Percentiles rank a stretch among this genome's conserved stretches.
These are phyloP conservation scores for Graphiopsis chlorocephala DNA, from an alignment of 2,329 filamentous ascomycete species.

Conservation along the genomic window DNA sequence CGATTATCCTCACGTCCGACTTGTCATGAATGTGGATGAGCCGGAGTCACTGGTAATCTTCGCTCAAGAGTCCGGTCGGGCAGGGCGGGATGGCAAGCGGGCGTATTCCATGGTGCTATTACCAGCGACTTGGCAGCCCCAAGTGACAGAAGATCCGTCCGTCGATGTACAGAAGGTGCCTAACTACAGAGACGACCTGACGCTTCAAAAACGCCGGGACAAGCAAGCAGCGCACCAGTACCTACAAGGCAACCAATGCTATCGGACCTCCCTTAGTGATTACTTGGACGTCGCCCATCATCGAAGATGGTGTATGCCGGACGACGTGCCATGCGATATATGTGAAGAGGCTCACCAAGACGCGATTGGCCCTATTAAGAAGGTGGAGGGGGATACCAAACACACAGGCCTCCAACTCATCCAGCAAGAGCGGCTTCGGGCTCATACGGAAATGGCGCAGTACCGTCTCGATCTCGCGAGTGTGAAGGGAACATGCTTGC, in stretches of 20 bases:
- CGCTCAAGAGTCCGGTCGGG: conserved; percentile 15
- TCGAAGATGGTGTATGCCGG: conserved; percentile 12
- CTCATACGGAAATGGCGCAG: not conserved
- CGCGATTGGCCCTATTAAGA: not conserved
- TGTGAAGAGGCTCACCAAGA: not conserved
- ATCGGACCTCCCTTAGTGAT: conserved; percentile 8
- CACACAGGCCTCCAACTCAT: not conserved
- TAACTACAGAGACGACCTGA: not conserved
- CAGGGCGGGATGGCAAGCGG: not conserved
- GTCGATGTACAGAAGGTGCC: not conserved
- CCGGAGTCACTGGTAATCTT: conserved; percentile 16
- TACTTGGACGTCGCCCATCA: not conserved
- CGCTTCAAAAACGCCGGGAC: not conserved
- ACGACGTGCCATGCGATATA: conserved; percentile 4
- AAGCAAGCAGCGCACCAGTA: not conserved
- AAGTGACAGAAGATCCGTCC: not conserved
- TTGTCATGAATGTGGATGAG: conserved; percentile 16
- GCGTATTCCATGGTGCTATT: conserved; percentile 17
- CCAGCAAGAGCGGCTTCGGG: not conserved
- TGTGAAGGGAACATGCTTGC: not conserved
- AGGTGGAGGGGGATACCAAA: not conserved
- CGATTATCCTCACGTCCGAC: conserved; percentile 13
- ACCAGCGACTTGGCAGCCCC: conserved; percentile 1
- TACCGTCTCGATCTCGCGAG: not conserved
- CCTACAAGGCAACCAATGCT: conserved; percentile 4